A percentile compares a stretch with the other conserved stretches of the same genome.
phyloP scores from a whole-genome alignment of 306 rosid genomes.

The Cucurbita argyrosperma region DNA sequence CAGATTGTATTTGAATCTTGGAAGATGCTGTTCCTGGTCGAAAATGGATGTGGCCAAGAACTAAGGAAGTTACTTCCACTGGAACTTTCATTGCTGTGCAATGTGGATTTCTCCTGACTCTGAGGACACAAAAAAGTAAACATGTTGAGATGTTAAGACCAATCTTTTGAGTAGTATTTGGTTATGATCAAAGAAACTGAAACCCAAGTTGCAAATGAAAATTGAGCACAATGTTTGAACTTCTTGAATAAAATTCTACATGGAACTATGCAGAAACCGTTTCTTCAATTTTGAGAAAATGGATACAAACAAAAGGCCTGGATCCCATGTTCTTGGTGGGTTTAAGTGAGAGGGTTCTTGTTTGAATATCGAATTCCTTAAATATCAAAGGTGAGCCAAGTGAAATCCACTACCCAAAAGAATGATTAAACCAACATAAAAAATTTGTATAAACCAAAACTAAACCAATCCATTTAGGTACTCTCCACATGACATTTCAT shows the following conservation, averaged over 20 bases:
- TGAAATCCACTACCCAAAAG: not conserved
- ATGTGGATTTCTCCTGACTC: conserved; percentile 2
- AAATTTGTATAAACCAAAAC: not conserved
- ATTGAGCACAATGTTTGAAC: not conserved
- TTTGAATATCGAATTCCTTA: not conserved
- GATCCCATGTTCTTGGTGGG: not conserved
- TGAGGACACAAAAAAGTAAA: not conserved
- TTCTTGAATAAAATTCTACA: not conserved
- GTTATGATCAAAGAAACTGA: not conserved
- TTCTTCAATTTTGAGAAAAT: not conserved
- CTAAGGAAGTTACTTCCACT: conserved; percentile 33
- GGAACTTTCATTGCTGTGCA: conserved; percentile 17
- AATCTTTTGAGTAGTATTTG: not conserved
- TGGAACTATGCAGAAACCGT: not conserved
- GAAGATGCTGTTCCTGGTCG: conserved; percentile 26
- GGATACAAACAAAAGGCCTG: not conserved
- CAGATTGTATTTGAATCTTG: conserved; percentile 49
- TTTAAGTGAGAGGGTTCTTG: not conserved
- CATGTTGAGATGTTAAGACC: not conserved
- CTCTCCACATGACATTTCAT: not conserved
- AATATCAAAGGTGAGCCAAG: not conserved
- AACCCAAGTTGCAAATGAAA: not conserved
- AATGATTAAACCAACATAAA: not conserved
- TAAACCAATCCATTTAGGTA: not conserved
- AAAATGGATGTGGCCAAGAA: conserved; percentile 23